Evolutionary conservation across 768 basidiomycete species (phyloP), one percentile per base, ranked within the genome.

Genomic region (Phlebiopsis gigantea): DNA sequence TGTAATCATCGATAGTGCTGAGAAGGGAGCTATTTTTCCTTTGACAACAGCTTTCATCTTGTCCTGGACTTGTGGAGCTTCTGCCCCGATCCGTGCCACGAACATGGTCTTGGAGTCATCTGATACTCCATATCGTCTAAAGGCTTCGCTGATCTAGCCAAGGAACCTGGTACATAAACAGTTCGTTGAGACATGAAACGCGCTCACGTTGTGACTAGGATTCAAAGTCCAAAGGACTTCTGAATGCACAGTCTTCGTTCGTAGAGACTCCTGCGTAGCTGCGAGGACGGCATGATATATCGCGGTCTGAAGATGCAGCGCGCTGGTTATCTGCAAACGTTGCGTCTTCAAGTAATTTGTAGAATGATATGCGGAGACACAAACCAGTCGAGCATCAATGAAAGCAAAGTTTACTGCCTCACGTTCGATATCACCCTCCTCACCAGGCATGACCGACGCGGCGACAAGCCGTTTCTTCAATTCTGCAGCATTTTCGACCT

Each of bases 71-170:
- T 66, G 61, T 2, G 70, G 58, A 3, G 72, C 69, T 1, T 77
- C 70, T 17, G 75, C 69, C 15, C 71, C 76, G 28, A 97, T 77
- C 12, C 85, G 79, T 14, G 96, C 85, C 9, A 96, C 83, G 29
- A 95, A 65, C 19, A 97, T 75, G 14, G 84, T 74, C 0, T 75
- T 78, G 25, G 81, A 86, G 4, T 69, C 70, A 42, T 87, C 83
- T 0, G 88, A 87, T 5, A 97, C 76, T 5, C 95, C 95, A 64
- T 93, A 96, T 56, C 90, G 82, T 49, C 83, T 79, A 58, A 98
- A 82, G 0, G 88, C 88, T 64, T 98, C 94, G 1, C 87, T 82
- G 52, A 98, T 98, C 92, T 95, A 55, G n/a, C n/a, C n/a, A n/a
- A n/a, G n/a, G 8, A 45, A 19, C 14, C 2, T 1, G 8, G 50